phyloP scores from a whole-genome alignment of 257 asterid genomes.

The Solanum microdontum region DNA sequence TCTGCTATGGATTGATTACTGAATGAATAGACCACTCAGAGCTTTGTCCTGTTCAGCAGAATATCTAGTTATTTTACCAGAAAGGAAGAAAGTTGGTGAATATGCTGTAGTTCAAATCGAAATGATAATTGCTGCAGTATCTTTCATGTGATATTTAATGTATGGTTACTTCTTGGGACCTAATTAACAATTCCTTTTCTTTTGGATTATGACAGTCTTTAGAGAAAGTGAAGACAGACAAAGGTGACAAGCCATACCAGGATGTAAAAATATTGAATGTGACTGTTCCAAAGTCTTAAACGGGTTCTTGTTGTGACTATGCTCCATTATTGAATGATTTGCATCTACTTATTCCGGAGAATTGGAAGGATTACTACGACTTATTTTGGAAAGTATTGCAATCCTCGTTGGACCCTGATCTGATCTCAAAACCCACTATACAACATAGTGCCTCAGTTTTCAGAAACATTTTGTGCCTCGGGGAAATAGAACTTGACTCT shows the following conservation, averaged over 20 bases:
- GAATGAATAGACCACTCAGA: not conserved
- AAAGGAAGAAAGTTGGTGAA: not conserved
- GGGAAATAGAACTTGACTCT: not conserved
- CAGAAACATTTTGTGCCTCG: not conserved
- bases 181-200: not conserved
- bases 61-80: not conserved
- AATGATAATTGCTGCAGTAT: not conserved
- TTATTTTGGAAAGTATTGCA: not conserved
- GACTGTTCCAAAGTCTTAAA: conserved; percentile 59
- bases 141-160: not conserved
- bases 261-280: conserved; percentile 91
- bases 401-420: not conserved
- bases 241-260: conserved; percentile 77
- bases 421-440: not conserved
- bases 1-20: not conserved
- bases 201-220: conserved; percentile 40
- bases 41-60: not conserved
- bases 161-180: not conserved
- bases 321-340: not conserved
- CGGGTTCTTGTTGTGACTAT: not conserved
- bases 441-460: not conserved
- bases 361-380: not conserved
- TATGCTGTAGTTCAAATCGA: not conserved
- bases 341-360: not conserved
- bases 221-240: conserved; percentile 95